Conservation (phyloP, 2,329 filamentous ascomycete species). For the Neocatenulostroma microsporum region DNA sequence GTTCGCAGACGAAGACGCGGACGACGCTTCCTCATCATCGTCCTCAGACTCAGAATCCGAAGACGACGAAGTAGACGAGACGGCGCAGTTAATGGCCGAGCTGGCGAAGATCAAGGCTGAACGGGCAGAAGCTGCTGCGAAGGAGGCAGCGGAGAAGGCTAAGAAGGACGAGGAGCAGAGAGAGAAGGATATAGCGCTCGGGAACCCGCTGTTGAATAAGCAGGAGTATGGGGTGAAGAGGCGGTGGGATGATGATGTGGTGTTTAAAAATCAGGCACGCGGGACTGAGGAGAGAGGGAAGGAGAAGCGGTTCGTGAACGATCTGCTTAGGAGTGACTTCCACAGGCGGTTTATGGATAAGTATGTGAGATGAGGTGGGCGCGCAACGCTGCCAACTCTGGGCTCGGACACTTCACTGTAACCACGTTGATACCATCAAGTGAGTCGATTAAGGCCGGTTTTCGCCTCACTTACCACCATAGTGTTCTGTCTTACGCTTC, state of each 20-base stretch:
- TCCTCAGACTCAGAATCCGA: conserved; percentile 16
- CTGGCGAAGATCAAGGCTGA: conserved; percentile 90
- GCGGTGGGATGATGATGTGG: conserved; percentile 95
- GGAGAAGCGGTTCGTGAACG: conserved; percentile 74
- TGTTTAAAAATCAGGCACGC: conserved; percentile 97
- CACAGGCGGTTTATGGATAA: conserved; percentile 87
- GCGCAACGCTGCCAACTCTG: no score
- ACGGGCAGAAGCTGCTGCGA: conserved; percentile 69
- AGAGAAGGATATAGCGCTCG: conserved; percentile 80
- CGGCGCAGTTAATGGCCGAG: conserved; percentile 83
- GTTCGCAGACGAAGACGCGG: conserved; percentile 78
- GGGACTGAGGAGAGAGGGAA: conserved; percentile 87
- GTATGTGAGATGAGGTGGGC: conserved; percentile 32
- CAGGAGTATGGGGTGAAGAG: conserved; percentile 81
- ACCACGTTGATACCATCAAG: no score
- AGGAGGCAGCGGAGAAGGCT: conserved; percentile 72
- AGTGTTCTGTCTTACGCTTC: no score
- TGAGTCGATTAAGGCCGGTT: no score
- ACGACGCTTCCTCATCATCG: conserved; percentile 48
- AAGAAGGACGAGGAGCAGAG: conserved; percentile 73
- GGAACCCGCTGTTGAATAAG: conserved; percentile 81
- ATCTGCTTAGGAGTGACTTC: conserved; percentile 89
- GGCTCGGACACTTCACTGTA: no score
- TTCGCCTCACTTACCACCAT: no score
- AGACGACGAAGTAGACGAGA: conserved; percentile 65